These are phyloP conservation scores for Microglena sp. DNA, from an alignment of 139 green algal species.

Conservation along the genomic window DNA sequence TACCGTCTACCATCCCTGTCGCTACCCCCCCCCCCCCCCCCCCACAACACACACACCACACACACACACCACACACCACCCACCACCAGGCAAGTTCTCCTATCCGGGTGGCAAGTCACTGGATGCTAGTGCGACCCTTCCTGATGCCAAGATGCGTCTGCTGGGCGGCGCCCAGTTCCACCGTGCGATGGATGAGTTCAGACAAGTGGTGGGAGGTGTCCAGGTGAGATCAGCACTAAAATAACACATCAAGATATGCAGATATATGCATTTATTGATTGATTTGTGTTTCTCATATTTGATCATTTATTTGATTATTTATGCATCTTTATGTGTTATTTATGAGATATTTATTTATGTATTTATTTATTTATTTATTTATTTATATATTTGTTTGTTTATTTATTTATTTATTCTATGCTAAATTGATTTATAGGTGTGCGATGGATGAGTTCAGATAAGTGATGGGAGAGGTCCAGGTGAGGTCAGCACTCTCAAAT, in stretches of 20 bases:
- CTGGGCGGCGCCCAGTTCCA: conserved; percentile 94
- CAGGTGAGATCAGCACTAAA: too few relatives aligned
- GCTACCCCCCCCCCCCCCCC: neutral
- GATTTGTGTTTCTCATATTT: too few relatives aligned
- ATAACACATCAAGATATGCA: too few relatives aligned
- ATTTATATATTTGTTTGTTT: too few relatives aligned
- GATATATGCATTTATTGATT: too few relatives aligned
- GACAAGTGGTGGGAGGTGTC: conserved; percentile 1
- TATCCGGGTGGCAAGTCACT: conserved; percentile 46
- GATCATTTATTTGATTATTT: too few relatives aligned
- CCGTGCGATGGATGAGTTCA: conserved; percentile 83
- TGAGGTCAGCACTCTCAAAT: too few relatives aligned
- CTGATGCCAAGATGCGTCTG: conserved; percentile 88
- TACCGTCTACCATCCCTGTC: neutral
- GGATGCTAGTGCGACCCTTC: conserved; percentile 38
- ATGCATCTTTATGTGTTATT: too few relatives aligned
- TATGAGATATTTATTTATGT: too few relatives aligned
- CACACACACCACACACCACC: neutral
- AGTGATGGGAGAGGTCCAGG: neutral
- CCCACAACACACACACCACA: neutral
- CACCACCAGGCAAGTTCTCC: conserved; percentile 59
- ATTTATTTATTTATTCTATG: too few relatives aligned
- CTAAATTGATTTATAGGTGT: too few relatives aligned
- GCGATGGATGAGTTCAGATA: conserved; percentile 79
- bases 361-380: too few relatives aligned